Percentiles rank a stretch among this genome's conserved stretches.
Evolutionary conservation across 1,284 basidiomycete genomes (phyloP).

Genomic region (Tilletia indica): DNA sequence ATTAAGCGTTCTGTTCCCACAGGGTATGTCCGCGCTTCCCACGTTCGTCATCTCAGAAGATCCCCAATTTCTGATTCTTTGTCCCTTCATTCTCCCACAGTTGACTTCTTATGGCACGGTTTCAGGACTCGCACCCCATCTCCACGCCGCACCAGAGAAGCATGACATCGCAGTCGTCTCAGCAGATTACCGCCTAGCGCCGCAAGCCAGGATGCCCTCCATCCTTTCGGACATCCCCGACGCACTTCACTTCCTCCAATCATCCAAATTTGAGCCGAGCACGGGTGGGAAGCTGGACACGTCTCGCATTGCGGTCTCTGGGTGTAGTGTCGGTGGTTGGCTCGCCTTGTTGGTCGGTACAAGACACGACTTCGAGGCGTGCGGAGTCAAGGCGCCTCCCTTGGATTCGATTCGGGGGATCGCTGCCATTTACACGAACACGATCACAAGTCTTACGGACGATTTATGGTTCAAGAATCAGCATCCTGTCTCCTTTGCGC

Average conservation of each 20-base stretch:
- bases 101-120: too few species aligned
- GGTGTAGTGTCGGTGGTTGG: slow-evolving; percentile 42
- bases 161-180: too few species aligned
- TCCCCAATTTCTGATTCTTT: too few species aligned
- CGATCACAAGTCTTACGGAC: slow-evolving; percentile 38
- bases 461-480: slow-evolving; percentile 42
- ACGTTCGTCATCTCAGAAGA: too few species aligned
- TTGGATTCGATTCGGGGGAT: slow-evolving; percentile 18
- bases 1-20: too few species aligned
- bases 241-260: too few species aligned
- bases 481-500: slow-evolving; percentile 35
- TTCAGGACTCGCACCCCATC: too few species aligned
- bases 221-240: too few species aligned
- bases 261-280: not conserved
- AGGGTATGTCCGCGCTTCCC: not conserved
- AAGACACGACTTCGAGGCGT: slow-evolving; percentile 32
- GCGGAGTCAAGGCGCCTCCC: slow-evolving; percentile 24
- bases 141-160: too few species aligned
- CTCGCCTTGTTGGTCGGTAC: slow-evolving; percentile 34
- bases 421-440: slow-evolving; percentile 44
- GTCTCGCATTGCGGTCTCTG: slow-evolving; percentile 22
- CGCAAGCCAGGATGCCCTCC: too few species aligned
- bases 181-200: too few species aligned
- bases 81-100: too few species aligned
- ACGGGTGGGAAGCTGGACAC: not conserved